Evolutionary conservation across 1,284 basidiomycete species (phyloP).

Genomic region (Schizophyllum amplum): DNA sequence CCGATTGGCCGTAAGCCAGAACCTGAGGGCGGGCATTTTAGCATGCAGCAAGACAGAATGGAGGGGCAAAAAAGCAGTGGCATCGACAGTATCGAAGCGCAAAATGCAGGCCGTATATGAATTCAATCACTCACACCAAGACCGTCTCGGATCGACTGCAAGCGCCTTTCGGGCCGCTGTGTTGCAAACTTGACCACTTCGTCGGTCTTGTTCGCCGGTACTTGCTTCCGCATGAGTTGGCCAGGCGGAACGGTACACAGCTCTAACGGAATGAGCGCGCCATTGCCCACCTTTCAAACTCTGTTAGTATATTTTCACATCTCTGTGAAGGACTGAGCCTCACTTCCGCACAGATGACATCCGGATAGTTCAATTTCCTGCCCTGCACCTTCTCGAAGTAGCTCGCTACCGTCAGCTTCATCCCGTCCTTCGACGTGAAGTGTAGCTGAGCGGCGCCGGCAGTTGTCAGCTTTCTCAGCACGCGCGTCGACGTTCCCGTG

Average conservation of each 20-base stretch:
- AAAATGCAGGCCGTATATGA: too few relatives aligned
- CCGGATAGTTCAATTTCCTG: conserved; percentile 32
- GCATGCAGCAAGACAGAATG: neutral
- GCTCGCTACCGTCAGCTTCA: conserved; percentile 35
- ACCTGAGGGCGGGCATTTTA: conserved; percentile 30
- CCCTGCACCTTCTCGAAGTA: conserved; percentile 42
- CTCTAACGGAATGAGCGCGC: conserved; percentile 49
- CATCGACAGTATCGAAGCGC: too few relatives aligned
- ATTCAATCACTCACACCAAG: conserved; percentile 28
- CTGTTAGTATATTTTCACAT: neutral
- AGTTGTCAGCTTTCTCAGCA: conserved; percentile 35
- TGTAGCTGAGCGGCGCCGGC: conserved; percentile 31
- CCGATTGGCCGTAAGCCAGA: conserved; percentile 61
- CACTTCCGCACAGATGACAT: conserved; percentile 46
- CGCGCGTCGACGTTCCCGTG: conserved; percentile 19
- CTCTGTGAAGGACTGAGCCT: too few relatives aligned
- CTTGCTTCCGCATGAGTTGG: conserved; percentile 43
- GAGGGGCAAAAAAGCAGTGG: too few relatives aligned
- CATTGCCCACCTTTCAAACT: conserved; percentile 35
- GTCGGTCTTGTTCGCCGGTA: conserved; percentile 47
- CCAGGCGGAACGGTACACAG: conserved; percentile 43
- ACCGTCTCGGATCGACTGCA: conserved; percentile 38
- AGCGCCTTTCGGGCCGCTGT: conserved; percentile 39
- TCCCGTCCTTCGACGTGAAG: conserved; percentile 37
- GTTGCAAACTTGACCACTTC: conserved; percentile 51